phyloP scores from a whole-genome alignment of 495 filamentous ascomycete species.

The Podospora tetraspora region DNA sequence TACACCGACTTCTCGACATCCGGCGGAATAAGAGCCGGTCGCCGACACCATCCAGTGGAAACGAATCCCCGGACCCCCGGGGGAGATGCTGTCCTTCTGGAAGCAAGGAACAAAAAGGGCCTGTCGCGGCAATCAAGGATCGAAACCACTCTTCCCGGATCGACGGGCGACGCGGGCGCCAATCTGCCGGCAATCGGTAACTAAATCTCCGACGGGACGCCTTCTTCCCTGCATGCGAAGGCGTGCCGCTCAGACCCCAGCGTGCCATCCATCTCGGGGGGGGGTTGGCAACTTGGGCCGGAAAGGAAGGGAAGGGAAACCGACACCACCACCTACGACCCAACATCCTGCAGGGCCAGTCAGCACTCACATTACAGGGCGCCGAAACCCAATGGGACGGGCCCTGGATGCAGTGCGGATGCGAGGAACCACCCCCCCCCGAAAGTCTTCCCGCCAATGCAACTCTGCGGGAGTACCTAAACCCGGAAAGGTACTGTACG shows the following conservation, averaged over 20 bases:
- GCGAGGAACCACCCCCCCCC: background rate
- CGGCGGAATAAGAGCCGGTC: background rate
- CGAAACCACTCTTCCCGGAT: constrained; percentile 8
- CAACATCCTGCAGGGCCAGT: background rate
- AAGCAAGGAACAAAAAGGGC: background rate
- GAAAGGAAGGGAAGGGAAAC: background rate
- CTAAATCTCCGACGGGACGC: constrained; percentile 16
- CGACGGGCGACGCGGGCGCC: constrained; percentile 8
- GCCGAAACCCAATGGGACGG: background rate
- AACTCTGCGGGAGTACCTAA: background rate
- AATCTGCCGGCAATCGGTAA: constrained; percentile 8
- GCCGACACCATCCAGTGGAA: background rate
- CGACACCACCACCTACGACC: background rate
- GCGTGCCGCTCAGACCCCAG: constrained; percentile 4
- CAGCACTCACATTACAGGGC: background rate
- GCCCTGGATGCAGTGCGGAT: background rate
- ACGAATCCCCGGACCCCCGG: background rate
- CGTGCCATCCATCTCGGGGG: background rate
- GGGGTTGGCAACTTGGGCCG: background rate
- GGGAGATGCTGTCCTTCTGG: background rate
- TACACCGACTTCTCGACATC: background rate
- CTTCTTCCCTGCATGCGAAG: constrained; percentile 9
- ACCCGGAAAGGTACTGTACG: background rate
- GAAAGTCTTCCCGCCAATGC: background rate
- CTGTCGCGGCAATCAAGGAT: constrained; percentile 5